Conservation (phyloP, 164 flowering plant genomes). For the Aristolochia californica region DNA sequence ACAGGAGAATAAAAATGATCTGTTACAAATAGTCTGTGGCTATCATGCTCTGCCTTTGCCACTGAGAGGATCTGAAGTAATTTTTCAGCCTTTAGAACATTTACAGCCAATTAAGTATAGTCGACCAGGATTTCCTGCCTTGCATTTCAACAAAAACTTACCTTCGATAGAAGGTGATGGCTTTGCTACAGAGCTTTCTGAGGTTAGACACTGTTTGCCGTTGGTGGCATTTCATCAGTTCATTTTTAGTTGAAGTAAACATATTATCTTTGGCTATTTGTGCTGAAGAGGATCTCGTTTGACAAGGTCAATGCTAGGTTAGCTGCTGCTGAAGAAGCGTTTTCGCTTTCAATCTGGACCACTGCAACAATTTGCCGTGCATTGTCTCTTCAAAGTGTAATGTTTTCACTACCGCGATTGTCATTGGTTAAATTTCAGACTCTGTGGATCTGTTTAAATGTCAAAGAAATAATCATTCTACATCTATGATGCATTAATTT, state of each 20-base stretch:
- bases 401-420: conserved; percentile 3
- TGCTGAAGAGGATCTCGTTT: conserved; percentile 11
- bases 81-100: conserved; percentile 78
- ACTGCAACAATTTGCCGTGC: conserved; percentile 81
- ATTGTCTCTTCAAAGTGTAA: conserved; percentile 89
- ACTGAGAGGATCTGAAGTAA: conserved; percentile 45
- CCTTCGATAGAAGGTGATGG: conserved; percentile 16
- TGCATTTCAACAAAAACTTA: conserved; percentile 29
- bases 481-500: not conserved
- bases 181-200: conserved; percentile 28
- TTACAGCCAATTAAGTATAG: conserved; percentile 66
- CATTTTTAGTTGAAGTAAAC: too few species aligned
- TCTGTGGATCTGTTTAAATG: not conserved
- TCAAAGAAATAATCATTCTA: too few species aligned
- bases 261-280: not conserved
- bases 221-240: not conserved
- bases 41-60: conserved; percentile 67
- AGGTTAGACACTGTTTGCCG: conserved; percentile 27
- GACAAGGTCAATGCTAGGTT: conserved; percentile 48
- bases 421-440: conserved; percentile 4
- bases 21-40: conserved; percentile 73
- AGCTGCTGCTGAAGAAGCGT: conserved; percentile 86
- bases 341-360: conserved; percentile 76
- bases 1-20: conserved; percentile 66
- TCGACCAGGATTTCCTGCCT: conserved; percentile 45